Evolutionary conservation across 2,329 filamentous ascomycete species (phyloP), one percentile per base, ranked within the genome.

Genomic region (Diaporthe humulicola): DNA sequence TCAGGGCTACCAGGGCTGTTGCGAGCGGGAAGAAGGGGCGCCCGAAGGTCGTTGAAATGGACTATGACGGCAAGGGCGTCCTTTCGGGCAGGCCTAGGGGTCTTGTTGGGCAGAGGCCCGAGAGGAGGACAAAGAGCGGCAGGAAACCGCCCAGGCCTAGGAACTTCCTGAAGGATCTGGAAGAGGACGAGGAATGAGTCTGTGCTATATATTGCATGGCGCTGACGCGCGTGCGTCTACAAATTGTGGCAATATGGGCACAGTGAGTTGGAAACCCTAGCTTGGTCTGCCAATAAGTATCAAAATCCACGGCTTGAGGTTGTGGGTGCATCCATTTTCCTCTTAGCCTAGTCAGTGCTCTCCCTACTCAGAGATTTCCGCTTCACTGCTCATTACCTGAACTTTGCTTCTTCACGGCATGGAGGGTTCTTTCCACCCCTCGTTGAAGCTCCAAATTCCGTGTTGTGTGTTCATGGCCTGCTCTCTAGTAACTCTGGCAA

Each of bases 91-190:
- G 77, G 17, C 85, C 86, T 80, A 84, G 81, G 79, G 73, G 73
- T 14, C 76, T 77, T 17, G 75, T 70, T 28, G 78, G 78, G 4
- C 81, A 82, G 33, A 78, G 79, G 5, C 77, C 80, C n/a, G 82
- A 83, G 76, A 81, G 86, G 75, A 81, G 85, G 75, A 84, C 83
- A 10, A 89, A 86, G 82, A 82, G 84, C 7, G 83, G 83, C 76
- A 85, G 80, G 81, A 83, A 79, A 81, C 78, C 69, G 17, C 73
- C 76, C 15, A 82, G 79, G 78, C 79, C 83, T 69, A 80, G 82
- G 38, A 84, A 86, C 22, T 70, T 87, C 42, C 57, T 88, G 74
- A 78, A 84, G 73, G 84, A 88, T 79, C 75, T 86, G 50, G 77
- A 81, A 2, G 83, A 86, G 42, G 57, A 64, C 3, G 36, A 54